Base-by-base conservation (phyloP, 768 basidiomycete genomes). In the Rhodotorula graminis region DNA sequence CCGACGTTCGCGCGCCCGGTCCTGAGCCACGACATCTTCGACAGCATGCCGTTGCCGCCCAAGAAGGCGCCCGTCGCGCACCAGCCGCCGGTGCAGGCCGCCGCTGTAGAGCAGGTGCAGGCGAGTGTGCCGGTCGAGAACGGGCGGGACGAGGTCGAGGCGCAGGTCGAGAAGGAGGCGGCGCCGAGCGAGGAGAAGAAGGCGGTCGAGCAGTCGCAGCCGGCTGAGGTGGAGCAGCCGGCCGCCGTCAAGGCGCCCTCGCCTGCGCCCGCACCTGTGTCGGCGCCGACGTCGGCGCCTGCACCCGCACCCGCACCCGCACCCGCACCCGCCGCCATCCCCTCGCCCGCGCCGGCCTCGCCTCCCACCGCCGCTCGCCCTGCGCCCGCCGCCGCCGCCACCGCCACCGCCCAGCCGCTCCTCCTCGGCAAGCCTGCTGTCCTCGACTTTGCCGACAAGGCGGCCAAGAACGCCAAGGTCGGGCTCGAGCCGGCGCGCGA, bases 21-120 rank as follows among this genome's bases (percentile, higher is more conserved):
- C 10, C 49, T 73, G 23, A 73, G 72, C 42, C 72, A 73, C 50
- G 68, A 73, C 33, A 53, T 73, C 25, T 73, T 73, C 16, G 64
- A 47, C 10, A 29, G 5, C 23, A 25, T 73, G 33, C 72, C 72
- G 5, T 25, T 63, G 52, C 57, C 70, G 27, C 42, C 37, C 37
- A 37, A 37, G 37, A 37, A 37, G 37, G 37, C 37, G 37, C 37
- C 37, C 5, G 37, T 37, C 37, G 37, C 37, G 37, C 37, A 37
- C 37, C 37, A 37, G 37, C 37, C 4, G 37, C 37, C 4, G 37
- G 37, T 9, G 37, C 37, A 37, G 37, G 37, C 37, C 37, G 37
- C 9, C 37, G 37, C 37, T n/a, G n/a, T n/a, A n/a, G n/a, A n/a
- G n/a, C n/a, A n/a, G n/a, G n/a, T n/a, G n/a, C n/a, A n/a, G n/a